Evolutionary conservation across 345 rosid genomes (phyloP).

Genomic region (Dipteronia sinensis): DNA sequence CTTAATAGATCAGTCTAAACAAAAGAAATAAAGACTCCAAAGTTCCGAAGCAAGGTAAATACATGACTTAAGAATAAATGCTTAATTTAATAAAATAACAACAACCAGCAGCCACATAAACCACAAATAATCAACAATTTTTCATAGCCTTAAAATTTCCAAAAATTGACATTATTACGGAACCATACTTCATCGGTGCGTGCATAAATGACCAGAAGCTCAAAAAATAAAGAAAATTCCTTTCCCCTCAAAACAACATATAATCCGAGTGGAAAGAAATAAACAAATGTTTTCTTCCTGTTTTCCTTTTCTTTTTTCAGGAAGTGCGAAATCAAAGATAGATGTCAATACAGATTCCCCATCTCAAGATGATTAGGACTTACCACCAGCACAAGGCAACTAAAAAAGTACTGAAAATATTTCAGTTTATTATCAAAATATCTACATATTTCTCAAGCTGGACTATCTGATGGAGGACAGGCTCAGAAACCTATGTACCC

Average conservation of each 20-base stretch:
- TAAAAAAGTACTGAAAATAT: background rate
- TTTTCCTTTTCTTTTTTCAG: background rate
- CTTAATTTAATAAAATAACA: background rate
- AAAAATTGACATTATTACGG: background rate
- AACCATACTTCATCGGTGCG: background rate
- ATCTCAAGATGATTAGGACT: background rate
- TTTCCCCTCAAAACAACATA: background rate
- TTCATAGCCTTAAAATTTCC: background rate
- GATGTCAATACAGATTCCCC: background rate
- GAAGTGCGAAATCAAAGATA: background rate
- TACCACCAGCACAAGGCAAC: background rate
- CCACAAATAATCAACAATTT: background rate
- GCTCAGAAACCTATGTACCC: background rate
- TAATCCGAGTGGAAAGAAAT: background rate
- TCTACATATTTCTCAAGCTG: background rate
- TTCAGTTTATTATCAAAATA: background rate
- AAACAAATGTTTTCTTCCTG: background rate
- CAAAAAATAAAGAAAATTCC: background rate
- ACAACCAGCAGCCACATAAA: background rate
- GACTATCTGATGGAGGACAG: background rate
- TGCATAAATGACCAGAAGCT: background rate
- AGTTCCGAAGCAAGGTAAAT: background rate
- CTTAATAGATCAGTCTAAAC: conserved; percentile 4
- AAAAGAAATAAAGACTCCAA: background rate
- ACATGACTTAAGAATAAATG: background rate